Evolutionary conservation across 805 yeast genomes (phyloP), one percentile per base, ranked within the genome.

Genomic region (Saccharomycopsis sp.): DNA sequence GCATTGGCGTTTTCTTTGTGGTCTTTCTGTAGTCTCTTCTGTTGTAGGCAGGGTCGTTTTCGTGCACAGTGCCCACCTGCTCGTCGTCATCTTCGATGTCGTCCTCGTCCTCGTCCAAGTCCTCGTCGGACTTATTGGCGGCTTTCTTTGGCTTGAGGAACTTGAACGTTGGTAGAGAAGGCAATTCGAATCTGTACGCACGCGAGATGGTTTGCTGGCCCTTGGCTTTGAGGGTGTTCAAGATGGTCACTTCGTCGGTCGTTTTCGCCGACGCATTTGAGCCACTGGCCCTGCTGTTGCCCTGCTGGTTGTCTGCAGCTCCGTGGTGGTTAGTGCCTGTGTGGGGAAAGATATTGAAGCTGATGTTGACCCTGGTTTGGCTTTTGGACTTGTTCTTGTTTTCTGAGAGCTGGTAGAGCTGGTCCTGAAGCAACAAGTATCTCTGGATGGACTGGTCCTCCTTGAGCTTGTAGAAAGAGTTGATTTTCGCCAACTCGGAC

Each of bases 401-500:
- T 50, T 84, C 85, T 51, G 80, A 75, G 57, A 87, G 67, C 64
- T 84, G 85, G 57, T 77, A 78, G 50, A 90, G 67, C 68, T 89
- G 96, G 63, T 81, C 87, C 66, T 86, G 87, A 21, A 89, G 66
- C 2, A 84, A 65, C 12, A 82, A 68, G 63, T 79, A 85, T 58
- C 92, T 73, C 57, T 80, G 81, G 50, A 81, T 75, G 1, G 80
- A 82, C 23, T 80, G 85, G 29, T 75, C 73, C 64, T 88, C 95
- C 62, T 78, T 81, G 34, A 77, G 81, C 50, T 68, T 73, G 67
- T 79, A 89, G 65, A 89, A 89, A 0, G 37, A 52, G 44, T 87
- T 83, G 7, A 89, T 84, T 67, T 83, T 86, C 2, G 55, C 62
- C 24, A 85, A 72, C 67, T 89, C 86, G 0, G 64, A 55, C 56